These are phyloP conservation scores for Aspergillus aculeatinus DNA, from an alignment of 2,329 filamentous ascomycete genomes.

Conservation along the genomic window DNA sequence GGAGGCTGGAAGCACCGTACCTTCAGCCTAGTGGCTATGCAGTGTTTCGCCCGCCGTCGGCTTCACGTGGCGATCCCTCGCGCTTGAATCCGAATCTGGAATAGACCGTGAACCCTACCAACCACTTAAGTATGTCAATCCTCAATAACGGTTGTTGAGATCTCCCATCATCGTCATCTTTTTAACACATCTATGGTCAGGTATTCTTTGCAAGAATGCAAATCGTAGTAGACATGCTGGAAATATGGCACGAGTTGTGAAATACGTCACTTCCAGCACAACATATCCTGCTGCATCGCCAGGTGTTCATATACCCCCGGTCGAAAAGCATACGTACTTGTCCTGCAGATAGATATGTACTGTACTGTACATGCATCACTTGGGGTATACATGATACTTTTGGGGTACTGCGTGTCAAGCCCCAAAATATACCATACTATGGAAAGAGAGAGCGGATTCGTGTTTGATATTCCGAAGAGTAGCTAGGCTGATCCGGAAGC, in stretches of 20 bases:
- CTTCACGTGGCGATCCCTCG: constrained; percentile 7
- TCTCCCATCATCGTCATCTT: neutral
- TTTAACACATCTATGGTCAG: neutral
- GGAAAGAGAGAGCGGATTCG: too few relatives aligned
- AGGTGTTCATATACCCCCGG: neutral
- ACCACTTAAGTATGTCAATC: neutral
- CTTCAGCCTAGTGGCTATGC: constrained; percentile 3
- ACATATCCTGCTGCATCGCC: neutral
- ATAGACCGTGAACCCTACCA: neutral
- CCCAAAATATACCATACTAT: neutral
- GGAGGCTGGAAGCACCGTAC: neutral
- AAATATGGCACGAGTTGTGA: too few relatives aligned
- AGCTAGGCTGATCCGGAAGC: too few relatives aligned
- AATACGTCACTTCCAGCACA: neutral
- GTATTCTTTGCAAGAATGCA: neutral
- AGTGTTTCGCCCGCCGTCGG: neutral
- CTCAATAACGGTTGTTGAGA: neutral
- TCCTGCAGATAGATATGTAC: neutral
- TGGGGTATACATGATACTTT: too few relatives aligned
- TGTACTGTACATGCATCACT: too few relatives aligned
- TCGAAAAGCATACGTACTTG: neutral
- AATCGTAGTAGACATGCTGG: neutral
- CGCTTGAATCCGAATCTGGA: neutral
- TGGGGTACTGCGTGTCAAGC: too few relatives aligned
- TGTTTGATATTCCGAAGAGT: too few relatives aligned